These are phyloP conservation scores for Puccinia hordei DNA, from an alignment of 1,284 basidiomycete genomes.

Conservation along the genomic window DNA sequence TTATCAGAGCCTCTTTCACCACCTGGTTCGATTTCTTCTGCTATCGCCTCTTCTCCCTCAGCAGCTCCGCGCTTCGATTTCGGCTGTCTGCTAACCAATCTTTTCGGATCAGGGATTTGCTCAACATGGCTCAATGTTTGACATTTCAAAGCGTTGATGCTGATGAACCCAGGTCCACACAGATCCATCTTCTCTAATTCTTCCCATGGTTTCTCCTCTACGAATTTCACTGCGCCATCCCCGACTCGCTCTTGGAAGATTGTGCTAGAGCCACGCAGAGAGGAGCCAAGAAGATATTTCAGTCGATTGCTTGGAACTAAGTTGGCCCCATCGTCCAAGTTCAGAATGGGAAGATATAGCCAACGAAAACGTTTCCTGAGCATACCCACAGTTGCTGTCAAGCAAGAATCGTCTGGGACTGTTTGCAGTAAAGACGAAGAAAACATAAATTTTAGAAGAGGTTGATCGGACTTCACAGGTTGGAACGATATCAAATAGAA, in stretches of 20 bases:
- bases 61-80: conserved; percentile 6
- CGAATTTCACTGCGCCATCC: conserved; percentile 42
- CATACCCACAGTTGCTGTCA: conserved; percentile 35
- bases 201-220: conserved; percentile 51
- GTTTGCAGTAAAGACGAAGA: conserved; percentile 3
- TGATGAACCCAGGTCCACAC: conserved; percentile 46
- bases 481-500: neutral
- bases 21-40: conserved; percentile 28
- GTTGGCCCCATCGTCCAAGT: conserved; percentile 24
- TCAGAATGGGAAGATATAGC: conserved; percentile 45
- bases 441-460: neutral
- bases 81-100: neutral
- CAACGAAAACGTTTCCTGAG: conserved; percentile 48
- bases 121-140: conserved; percentile 48
- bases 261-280: conserved; percentile 43
- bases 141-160: conserved; percentile 48
- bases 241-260: conserved; percentile 33
- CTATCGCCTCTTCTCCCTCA: conserved; percentile 12
- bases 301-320: conserved; percentile 44
- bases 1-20: conserved; percentile 18
- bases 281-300: conserved; percentile 46
- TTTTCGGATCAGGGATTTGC: conserved; percentile 24
- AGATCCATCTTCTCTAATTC: conserved; percentile 48
- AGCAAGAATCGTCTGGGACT: conserved; percentile 47
- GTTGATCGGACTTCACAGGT: neutral